Base-by-base conservation (phyloP, 1,284 basidiomycete genomes). In the Melampsora medusae region DNA sequence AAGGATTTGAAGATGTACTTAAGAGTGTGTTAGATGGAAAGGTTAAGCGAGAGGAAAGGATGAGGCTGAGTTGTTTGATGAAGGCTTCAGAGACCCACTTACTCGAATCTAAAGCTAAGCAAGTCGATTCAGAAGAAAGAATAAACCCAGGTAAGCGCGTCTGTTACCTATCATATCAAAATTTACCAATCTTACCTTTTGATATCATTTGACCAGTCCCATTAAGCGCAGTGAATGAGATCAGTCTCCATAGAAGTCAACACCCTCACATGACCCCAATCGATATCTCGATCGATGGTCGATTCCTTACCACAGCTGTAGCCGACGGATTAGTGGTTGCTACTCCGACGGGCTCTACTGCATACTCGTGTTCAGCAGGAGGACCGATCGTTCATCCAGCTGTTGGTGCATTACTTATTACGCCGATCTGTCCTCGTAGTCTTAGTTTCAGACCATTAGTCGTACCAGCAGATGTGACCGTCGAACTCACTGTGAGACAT, bases 361-460 rank as follows among this genome's bases (percentile, higher is more conserved):
- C 96, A 2, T 98, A 98, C 84, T 97, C 94, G 0, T 87, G 98
- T 48, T 96, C 93, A 1, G 92, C 95, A 0, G 95, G 95, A 31
- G 95, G 95, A 7, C 95, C 96, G 0, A 97, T 98, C 79, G 92
- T 97, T 0, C 95, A 98, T 80, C 96, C 96, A 0, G 92, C 91
- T 2, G 86, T 96, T 25, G 91, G 91, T 79, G 91, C 92, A 0
- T 86, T 98, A 68, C 90, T 98, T 12, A 85, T 98, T 33, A 97
- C 96, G 0, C 95, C 95, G 6, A 97, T 98, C 79, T 95, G 93
- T 80, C 95, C 96, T 33, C 88, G 96, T 62, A 94, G 92, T 80
- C 85, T 98, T 48, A 93, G 91, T 67, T 98, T 98, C 84, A 87
- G 95, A 12, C 92, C 95, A 0, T 88, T 98, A 2, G 89, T 98